phyloP scores from a whole-genome alignment of 352 stramenopile genomes.

The Globisporangium takayamanum region DNA sequence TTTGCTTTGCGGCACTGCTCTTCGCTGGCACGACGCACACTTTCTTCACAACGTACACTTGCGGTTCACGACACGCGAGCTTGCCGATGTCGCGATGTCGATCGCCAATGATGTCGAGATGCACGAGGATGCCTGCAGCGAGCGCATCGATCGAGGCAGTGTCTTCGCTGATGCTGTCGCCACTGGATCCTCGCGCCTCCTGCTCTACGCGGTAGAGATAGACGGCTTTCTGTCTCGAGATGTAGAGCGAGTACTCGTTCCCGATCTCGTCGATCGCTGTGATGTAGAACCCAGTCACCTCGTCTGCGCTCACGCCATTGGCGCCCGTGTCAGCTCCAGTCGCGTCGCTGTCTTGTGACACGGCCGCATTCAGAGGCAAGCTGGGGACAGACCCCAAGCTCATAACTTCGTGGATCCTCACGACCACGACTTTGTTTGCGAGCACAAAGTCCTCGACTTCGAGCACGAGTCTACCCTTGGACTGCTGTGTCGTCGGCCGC shows the following conservation, averaged over 20 bases:
- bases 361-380: constrained; percentile 8
- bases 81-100: constrained; percentile 57
- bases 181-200: constrained; percentile 3
- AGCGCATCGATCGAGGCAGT: constrained; percentile 21
- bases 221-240: constrained; percentile 38
- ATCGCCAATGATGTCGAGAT: constrained; percentile 65
- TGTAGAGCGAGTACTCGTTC: constrained; percentile 59
- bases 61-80: constrained; percentile 43
- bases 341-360: neutral
- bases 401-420: constrained; percentile 32
- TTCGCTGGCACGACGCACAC: constrained; percentile 23
- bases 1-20: constrained; percentile 22
- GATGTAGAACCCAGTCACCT: constrained; percentile 32
- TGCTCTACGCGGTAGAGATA: constrained; percentile 29
- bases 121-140: constrained; percentile 37
- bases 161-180: neutral
- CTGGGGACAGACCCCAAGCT: neutral
- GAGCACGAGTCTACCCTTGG: constrained; percentile 23
- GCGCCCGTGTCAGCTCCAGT: neutral
- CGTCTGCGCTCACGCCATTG: neutral
- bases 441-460: constrained; percentile 27
- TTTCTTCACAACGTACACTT: constrained; percentile 34
- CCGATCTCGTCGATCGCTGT: constrained; percentile 56
- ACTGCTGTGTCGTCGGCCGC: constrained; percentile 5
- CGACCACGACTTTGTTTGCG: constrained; percentile 24